Evolutionary conservation across 306 rosid species (phyloP).

Genomic region (Cyclanthera cordifolia): DNA sequence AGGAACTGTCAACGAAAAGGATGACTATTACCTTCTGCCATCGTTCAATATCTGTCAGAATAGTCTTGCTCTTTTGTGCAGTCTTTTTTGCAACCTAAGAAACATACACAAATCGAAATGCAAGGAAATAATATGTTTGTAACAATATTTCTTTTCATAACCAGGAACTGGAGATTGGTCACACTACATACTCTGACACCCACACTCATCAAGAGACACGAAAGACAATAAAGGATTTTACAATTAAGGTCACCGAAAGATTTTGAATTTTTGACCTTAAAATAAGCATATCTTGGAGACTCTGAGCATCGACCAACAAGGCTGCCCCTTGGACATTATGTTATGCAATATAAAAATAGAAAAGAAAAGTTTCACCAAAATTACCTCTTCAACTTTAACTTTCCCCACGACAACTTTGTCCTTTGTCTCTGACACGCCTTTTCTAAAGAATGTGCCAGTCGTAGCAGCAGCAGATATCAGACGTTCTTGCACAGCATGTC

Average conservation of each 20-base stretch:
- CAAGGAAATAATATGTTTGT: neutral
- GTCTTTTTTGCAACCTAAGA: constrained; percentile 91
- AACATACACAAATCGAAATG: constrained; percentile 11
- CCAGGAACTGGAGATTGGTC: too few relatives aligned
- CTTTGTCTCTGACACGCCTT: constrained; percentile 64
- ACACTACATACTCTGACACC: too few relatives aligned
- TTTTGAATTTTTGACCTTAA: too few relatives aligned
- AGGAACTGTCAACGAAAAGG: constrained; percentile 10
- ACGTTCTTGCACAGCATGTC: constrained; percentile 82
- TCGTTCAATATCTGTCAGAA: constrained; percentile 77
- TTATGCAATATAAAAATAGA: neutral
- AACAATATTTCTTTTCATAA: too few relatives aligned
- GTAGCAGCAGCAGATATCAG: constrained; percentile 83
- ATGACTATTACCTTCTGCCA: constrained; percentile 81
- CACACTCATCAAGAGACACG: too few relatives aligned
- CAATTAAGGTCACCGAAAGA: too few relatives aligned
- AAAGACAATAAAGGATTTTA: too few relatives aligned
- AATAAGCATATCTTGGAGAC: too few relatives aligned
- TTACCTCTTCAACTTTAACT: constrained; percentile 92
- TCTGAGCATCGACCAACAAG: too few relatives aligned
- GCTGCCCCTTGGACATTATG: neutral
- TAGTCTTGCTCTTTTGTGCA: constrained; percentile 72
- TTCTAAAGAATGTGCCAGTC: constrained; percentile 67
- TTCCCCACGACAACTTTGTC: constrained; percentile 80
- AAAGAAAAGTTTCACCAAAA: neutral